Conservation (phyloP, 208 protist species). For the Leishmania arabica region DNA sequence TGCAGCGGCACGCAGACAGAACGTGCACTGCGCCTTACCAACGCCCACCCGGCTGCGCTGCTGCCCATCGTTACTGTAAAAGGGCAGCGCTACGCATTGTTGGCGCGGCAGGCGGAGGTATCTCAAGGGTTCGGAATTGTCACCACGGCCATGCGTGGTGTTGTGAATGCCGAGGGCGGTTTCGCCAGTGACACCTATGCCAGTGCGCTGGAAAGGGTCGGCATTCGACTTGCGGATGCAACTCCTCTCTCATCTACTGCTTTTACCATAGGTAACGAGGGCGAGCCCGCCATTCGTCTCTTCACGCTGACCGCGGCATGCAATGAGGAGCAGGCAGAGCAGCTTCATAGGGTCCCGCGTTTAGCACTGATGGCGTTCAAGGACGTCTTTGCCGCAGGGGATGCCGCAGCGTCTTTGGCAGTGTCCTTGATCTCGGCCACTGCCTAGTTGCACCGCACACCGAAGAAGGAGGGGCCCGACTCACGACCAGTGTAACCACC, state of each 20-base stretch:
- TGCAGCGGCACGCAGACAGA: slow-evolving; percentile 19
- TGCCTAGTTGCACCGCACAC: not conserved
- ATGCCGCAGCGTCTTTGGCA: slow-evolving; percentile 60
- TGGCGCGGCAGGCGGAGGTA: slow-evolving; percentile 40
- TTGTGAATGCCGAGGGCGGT: slow-evolving; percentile 20
- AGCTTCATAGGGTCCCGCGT: slow-evolving; percentile 10
- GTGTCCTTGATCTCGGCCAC: slow-evolving; percentile 37
- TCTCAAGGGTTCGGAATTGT: slow-evolving; percentile 39
- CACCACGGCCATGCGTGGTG: slow-evolving; percentile 52
- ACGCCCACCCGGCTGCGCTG: slow-evolving; percentile 40
- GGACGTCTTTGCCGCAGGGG: slow-evolving; percentile 40
- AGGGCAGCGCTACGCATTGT: slow-evolving; percentile 37
- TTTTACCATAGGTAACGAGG: slow-evolving; percentile 74
- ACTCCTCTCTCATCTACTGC: slow-evolving; percentile 12
- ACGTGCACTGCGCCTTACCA: slow-evolving; percentile 41
- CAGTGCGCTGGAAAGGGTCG: slow-evolving; percentile 29
- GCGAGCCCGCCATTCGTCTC: slow-evolving; percentile 44
- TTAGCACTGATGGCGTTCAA: slow-evolving; percentile 46
- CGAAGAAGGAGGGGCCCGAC: not conserved
- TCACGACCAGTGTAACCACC: not conserved
- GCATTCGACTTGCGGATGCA: slow-evolving; percentile 32
- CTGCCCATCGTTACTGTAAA: slow-evolving; percentile 50
- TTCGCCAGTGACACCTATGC: slow-evolving; percentile 31
- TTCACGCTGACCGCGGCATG: slow-evolving; percentile 36
- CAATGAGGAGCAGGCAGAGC: slow-evolving; percentile 21